A percentile compares a stretch with the other conserved stretches of the same genome.
Evolutionary conservation across 257 asterid species (phyloP).

Genomic region (Ehretia macrophylla): DNA sequence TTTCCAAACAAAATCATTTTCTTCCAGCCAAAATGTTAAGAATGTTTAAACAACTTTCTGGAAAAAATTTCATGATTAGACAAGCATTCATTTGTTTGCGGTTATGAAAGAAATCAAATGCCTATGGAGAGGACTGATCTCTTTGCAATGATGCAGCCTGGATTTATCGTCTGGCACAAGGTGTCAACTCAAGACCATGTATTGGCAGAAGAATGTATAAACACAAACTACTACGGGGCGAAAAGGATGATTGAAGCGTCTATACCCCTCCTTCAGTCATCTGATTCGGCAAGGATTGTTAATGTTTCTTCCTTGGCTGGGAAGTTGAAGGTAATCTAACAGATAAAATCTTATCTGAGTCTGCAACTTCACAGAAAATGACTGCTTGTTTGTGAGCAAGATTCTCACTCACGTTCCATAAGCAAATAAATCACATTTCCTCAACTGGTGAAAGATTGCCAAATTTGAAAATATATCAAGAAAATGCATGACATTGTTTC

Average conservation of each 20-base stretch:
- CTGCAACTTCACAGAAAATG: neutral
- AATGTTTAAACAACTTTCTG: too few species aligned
- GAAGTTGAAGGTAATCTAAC: constrained; percentile 18
- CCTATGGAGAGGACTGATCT: neutral
- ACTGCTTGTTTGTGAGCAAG: neutral
- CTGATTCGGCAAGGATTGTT: constrained; percentile 58
- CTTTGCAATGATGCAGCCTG: neutral
- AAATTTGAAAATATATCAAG: neutral
- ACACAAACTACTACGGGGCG: constrained; percentile 57
- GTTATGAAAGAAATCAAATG: too few species aligned
- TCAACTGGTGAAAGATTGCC: too few species aligned
- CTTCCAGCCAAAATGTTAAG: too few species aligned
- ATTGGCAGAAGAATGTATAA: constrained; percentile 30
- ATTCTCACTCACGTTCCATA: too few species aligned
- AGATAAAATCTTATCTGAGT: neutral
- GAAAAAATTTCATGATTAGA: too few species aligned
- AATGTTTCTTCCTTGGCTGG: constrained; percentile 49
- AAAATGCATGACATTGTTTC: constrained; percentile 7
- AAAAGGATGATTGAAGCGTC: constrained; percentile 46
- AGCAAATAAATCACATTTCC: too few species aligned
- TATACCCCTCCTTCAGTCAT: constrained; percentile 48
- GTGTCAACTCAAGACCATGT: constrained; percentile 25
- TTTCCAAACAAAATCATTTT: too few species aligned
- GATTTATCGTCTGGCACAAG: constrained; percentile 3
- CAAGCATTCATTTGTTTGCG: too few species aligned